Conservation (phyloP, 495 filamentous ascomycete genomes). For the Daldinia grandis region DNA sequence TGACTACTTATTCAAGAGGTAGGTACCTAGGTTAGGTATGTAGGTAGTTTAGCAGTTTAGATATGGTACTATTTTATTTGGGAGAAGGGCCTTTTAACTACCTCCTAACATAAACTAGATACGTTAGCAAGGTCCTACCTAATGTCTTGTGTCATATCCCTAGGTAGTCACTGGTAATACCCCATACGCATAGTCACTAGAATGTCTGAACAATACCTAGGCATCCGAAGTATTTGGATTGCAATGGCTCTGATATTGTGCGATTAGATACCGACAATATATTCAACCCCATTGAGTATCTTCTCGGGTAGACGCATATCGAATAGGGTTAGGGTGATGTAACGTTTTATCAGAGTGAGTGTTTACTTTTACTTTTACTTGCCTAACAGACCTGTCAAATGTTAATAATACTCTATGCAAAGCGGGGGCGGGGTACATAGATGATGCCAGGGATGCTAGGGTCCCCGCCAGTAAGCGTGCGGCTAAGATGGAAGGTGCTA, state of each 20-base stretch:
- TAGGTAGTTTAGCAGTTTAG: not conserved
- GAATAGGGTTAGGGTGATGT: not conserved
- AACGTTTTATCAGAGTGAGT: not conserved
- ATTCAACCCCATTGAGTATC: slow-evolving; percentile 9
- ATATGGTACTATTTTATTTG: no score
- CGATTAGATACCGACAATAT: slow-evolving; percentile 20
- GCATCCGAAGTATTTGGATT: not conserved
- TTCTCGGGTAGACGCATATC: slow-evolving; percentile 4
- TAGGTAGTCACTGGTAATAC: not conserved
- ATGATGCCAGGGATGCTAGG: no score
- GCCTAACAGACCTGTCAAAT: not conserved
- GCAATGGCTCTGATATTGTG: not conserved
- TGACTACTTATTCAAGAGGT: slow-evolving; percentile 4
- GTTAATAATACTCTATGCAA: not conserved
- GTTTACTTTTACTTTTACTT: no score
- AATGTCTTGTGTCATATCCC: no score
- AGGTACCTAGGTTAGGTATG: not conserved
- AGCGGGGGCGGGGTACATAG: slow-evolving; percentile 32
- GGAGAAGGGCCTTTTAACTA: not conserved
- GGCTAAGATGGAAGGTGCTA: slow-evolving; percentile 9
- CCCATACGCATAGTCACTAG: not conserved
- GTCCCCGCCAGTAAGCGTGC: slow-evolving; percentile 4
- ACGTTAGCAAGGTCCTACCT: not conserved
- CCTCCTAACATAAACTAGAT: not conserved
- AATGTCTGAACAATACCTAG: not conserved